phyloP scores from a whole-genome alignment of 768 basidiomycete species.

The Crucibulum laeve region DNA sequence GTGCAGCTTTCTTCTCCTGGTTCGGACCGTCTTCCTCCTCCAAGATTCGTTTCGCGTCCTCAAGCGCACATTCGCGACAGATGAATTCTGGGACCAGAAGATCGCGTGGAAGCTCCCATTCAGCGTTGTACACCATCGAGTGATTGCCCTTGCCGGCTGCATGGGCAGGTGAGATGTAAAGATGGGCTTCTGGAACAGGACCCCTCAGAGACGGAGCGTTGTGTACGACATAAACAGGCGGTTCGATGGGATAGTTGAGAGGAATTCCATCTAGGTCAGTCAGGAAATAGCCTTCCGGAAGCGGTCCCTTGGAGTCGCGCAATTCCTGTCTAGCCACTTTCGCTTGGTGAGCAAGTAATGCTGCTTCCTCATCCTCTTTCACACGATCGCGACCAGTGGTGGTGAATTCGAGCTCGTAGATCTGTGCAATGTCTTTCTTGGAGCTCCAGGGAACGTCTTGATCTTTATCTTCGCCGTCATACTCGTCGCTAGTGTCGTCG shows the following conservation, averaged over 20 bases:
- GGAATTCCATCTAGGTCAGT: conserved; percentile 4
- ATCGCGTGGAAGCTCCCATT: conserved; percentile 47
- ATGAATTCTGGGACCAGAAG: conserved; percentile 27
- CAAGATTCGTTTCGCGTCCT: conserved; percentile 18
- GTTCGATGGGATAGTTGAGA: conserved; percentile 11
- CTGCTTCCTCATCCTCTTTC: conserved; percentile 5
- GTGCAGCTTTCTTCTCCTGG: conserved; percentile 9
- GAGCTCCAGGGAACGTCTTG: background rate
- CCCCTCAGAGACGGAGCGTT: conserved; percentile 18
- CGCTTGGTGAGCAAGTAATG: background rate
- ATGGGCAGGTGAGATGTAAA: conserved; percentile 38
- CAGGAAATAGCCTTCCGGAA: conserved; percentile 9
- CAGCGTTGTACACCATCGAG: conserved; percentile 45
- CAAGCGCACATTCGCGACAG: conserved; percentile 33
- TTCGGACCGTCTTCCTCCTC: conserved; percentile 20
- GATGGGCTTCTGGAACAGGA: conserved; percentile 35
- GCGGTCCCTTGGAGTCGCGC: conserved; percentile 8
- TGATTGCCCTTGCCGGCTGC: conserved; percentile 44
- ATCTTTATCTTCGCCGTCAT: background rate
- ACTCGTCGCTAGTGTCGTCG: background rate
- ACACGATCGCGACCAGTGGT: conserved; percentile 4
- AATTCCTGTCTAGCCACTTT: background rate
- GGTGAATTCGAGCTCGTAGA: conserved; percentile 22
- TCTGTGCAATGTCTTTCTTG: conserved; percentile 10
- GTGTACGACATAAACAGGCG: conserved; percentile 22